phyloP scores from a whole-genome alignment of 441 rosid genomes.

The Gossypium davidsonii region DNA sequence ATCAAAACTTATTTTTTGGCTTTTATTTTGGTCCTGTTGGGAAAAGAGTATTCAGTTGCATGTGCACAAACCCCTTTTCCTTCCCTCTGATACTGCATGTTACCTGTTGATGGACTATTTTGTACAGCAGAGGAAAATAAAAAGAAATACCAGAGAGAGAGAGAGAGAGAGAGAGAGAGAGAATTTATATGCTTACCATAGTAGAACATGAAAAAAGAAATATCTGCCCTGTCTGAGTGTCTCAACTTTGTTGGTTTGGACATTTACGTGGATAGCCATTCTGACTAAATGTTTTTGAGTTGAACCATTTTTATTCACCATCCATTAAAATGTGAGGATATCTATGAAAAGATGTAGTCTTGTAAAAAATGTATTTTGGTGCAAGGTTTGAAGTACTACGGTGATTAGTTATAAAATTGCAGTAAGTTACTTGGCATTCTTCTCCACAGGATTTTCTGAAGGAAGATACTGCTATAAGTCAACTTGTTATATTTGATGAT shows the following conservation, averaged over 20 bases:
- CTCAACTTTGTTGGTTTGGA: not conserved
- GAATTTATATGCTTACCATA: not conserved
- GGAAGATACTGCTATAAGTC: slow-evolving; percentile 76
- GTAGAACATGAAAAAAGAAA: not conserved
- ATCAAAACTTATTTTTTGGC: not conserved
- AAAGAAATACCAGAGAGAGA: not conserved
- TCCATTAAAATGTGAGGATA: not conserved
- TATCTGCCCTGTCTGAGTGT: not conserved
- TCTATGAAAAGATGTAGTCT: slow-evolving; percentile 8
- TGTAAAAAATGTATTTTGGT: slow-evolving; percentile 18
- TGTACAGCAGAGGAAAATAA: not conserved
- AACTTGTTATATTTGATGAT: slow-evolving; percentile 65
- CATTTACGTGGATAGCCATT: not conserved
- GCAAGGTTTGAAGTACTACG: slow-evolving; percentile 27
- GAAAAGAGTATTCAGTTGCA: not conserved
- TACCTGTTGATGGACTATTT: not conserved
- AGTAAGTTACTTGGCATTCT: slow-evolving; percentile 62
- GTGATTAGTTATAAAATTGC: slow-evolving; percentile 55
- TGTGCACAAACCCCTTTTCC: not conserved
- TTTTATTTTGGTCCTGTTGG: not conserved
- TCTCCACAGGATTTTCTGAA: slow-evolving; percentile 78
- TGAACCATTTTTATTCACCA: not conserved
- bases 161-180: not conserved
- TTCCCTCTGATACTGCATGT: not conserved
- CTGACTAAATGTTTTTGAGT: slow-evolving; percentile 16